These are phyloP conservation scores for Colletotrichum sp. DNA, from an alignment of 2,329 filamentous ascomycete species.

Conservation along the genomic window DNA sequence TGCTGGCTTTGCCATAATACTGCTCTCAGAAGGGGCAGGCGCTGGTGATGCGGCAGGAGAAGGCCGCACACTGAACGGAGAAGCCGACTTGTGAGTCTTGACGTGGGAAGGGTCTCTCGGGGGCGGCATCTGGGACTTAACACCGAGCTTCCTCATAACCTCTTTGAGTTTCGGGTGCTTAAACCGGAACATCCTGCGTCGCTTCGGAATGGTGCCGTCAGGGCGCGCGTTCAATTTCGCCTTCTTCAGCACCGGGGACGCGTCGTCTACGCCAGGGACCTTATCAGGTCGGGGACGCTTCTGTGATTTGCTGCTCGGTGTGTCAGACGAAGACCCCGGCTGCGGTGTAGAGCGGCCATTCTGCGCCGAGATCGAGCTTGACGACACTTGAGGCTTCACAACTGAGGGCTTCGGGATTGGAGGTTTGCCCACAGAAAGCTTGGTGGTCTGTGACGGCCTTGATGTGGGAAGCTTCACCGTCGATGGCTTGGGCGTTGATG, in stretches of 20 bases:
- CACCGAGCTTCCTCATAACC: conserved; percentile 31
- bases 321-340: conserved; percentile 7
- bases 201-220: conserved; percentile 22
- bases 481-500: not conserved
- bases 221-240: conserved; percentile 37
- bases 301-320: conserved; percentile 24
- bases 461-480: not conserved
- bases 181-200: conserved; percentile 43
- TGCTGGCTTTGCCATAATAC: conserved; percentile 37
- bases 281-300: conserved; percentile 45
- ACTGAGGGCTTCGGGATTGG: not conserved
- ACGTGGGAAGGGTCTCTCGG: conserved; percentile 8
- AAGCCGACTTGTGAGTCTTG: conserved; percentile 9
- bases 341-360: conserved; percentile 12
- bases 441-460: not conserved
- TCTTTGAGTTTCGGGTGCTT: conserved; percentile 38
- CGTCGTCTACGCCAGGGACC: conserved; percentile 36
- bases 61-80: conserved; percentile 10
- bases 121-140: not conserved
- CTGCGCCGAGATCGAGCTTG: not conserved
- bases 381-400: not conserved
- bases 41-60: conserved; percentile 33
- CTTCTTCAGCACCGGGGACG: conserved; percentile 41
- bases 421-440: conserved; percentile 1
- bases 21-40: conserved; percentile 25